Conservation (phyloP, 2,329 filamentous ascomycete species). For the Clarireedia monteithiana region DNA sequence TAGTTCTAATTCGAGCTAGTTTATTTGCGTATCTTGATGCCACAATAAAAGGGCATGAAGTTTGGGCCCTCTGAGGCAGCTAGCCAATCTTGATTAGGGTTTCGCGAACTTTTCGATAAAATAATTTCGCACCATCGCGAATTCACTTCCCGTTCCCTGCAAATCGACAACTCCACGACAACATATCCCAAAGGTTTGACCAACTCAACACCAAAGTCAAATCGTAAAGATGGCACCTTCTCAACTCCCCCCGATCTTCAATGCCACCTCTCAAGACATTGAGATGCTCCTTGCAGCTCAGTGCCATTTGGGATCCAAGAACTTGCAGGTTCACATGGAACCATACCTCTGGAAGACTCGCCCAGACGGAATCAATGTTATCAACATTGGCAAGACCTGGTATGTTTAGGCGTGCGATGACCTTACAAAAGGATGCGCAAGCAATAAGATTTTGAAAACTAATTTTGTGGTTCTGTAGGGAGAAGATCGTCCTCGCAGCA, state of each 20-base stretch:
- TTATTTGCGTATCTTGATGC: accelerated
- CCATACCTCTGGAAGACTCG: slow-evolving; percentile 99
- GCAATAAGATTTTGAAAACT: slow-evolving; percentile 99
- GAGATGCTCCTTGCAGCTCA: slow-evolving; percentile 98
- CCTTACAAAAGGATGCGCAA: slow-evolving; percentile 43
- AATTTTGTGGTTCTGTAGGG: slow-evolving; percentile 69
- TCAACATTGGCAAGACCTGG: slow-evolving; percentile 99
- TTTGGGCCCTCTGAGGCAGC: background rate
- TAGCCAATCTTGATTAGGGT: slow-evolving; percentile 11
- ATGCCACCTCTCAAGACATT: slow-evolving; percentile 94
- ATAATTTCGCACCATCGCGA: slow-evolving; percentile 8
- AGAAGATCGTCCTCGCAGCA: slow-evolving; percentile 98
- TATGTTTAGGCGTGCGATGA: slow-evolving; percentile 39
- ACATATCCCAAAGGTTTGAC: slow-evolving; percentile 21
- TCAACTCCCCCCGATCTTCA: slow-evolving; percentile 92
- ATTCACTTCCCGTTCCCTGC: slow-evolving; percentile 5
- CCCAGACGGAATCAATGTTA: slow-evolving; percentile 94
- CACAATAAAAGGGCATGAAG: background rate
- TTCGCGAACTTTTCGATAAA: slow-evolving; percentile 7
- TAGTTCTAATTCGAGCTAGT: slow-evolving; percentile 27
- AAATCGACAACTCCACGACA: slow-evolving; percentile 19
- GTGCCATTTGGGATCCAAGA: slow-evolving; percentile 96
- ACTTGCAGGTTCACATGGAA: slow-evolving; percentile 99
- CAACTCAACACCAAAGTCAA: slow-evolving; percentile 33
- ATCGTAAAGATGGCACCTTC: slow-evolving; percentile 83